Evolutionary conservation across 345 rosid species (phyloP).

Genomic region (Eucalyptus caleyi): DNA sequence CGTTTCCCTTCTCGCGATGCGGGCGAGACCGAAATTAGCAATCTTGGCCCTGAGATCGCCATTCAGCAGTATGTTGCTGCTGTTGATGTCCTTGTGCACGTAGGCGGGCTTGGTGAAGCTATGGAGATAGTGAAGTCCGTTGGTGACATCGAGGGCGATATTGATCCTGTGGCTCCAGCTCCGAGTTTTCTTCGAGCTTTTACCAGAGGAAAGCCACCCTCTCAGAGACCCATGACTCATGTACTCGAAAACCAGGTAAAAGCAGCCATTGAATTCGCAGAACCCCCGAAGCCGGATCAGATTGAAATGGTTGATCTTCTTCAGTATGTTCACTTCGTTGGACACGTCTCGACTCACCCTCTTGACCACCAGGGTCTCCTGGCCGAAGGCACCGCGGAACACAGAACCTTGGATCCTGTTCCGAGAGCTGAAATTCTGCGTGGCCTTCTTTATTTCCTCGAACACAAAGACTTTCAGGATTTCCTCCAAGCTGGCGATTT

Average conservation of each 20-base stretch:
- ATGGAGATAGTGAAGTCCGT: constrained; percentile 42
- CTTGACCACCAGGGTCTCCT: constrained; percentile 23
- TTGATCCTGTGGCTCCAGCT: constrained; percentile 21
- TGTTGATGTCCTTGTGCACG: constrained; percentile 26
- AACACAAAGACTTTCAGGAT: constrained; percentile 8
- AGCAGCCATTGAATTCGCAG: constrained; percentile 9
- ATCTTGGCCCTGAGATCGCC: constrained; percentile 27
- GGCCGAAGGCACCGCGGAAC: constrained; percentile 19
- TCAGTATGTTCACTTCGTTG: constrained; percentile 28
- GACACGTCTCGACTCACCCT: constrained; percentile 11
- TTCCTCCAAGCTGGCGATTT: constrained; percentile 31
- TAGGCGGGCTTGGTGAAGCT: constrained; percentile 33
- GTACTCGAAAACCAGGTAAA: constrained; percentile 23
- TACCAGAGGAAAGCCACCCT: constrained; percentile 8
- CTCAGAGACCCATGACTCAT: constrained; percentile 22
- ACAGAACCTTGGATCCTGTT: constrained; percentile 26
- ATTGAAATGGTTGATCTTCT: constrained; percentile 33
- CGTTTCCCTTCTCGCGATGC: neutral
- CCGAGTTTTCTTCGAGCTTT: neutral
- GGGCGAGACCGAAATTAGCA: constrained; percentile 28
- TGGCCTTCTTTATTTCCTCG: constrained; percentile 21
- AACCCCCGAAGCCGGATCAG: constrained; percentile 25
- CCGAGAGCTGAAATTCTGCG: constrained; percentile 18
- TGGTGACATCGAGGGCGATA: constrained; percentile 35
- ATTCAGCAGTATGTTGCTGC: constrained; percentile 24